Percentiles rank a stretch among this genome's conserved stretches.
Conservation (phyloP, 441 rosid species). For the Flueggea neowawraea region DNA sequence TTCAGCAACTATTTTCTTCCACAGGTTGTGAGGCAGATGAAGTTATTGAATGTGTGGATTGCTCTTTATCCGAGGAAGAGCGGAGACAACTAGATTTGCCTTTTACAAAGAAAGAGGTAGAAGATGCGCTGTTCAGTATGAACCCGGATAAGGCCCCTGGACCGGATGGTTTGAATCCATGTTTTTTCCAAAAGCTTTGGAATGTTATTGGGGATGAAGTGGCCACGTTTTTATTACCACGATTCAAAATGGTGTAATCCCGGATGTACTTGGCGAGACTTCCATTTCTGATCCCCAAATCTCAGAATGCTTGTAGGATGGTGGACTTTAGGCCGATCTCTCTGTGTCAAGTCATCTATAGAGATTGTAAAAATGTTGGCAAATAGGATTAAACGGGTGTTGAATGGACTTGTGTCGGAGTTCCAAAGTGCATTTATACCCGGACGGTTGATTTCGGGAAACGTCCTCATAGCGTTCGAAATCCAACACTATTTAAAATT, state of each 20-base stretch:
- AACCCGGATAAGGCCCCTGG: background rate
- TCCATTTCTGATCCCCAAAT: background rate
- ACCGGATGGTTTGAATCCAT: background rate
- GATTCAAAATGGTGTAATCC: background rate
- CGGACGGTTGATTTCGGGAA: background rate
- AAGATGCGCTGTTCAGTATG: too few species aligned
- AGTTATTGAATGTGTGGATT: too few species aligned
- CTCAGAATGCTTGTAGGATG: background rate
- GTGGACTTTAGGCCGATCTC: background rate
- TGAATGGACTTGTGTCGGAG: background rate
- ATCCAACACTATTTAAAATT: background rate
- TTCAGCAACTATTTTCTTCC: too few species aligned
- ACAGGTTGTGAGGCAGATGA: too few species aligned
- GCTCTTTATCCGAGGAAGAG: too few species aligned
- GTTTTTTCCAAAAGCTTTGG: background rate
- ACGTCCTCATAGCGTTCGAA: background rate
- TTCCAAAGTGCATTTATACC: background rate
- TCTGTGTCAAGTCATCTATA: background rate
- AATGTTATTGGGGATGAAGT: background rate
- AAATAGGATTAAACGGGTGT: background rate
- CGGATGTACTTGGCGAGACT: background rate
- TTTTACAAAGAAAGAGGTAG: too few species aligned
- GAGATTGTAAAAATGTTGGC: background rate
- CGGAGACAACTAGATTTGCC: too few species aligned
- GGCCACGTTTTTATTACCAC: too few species aligned